These are phyloP conservation scores for Peronospora tabacina DNA, from an alignment of 352 stramenopile species.

Conservation along the genomic window DNA sequence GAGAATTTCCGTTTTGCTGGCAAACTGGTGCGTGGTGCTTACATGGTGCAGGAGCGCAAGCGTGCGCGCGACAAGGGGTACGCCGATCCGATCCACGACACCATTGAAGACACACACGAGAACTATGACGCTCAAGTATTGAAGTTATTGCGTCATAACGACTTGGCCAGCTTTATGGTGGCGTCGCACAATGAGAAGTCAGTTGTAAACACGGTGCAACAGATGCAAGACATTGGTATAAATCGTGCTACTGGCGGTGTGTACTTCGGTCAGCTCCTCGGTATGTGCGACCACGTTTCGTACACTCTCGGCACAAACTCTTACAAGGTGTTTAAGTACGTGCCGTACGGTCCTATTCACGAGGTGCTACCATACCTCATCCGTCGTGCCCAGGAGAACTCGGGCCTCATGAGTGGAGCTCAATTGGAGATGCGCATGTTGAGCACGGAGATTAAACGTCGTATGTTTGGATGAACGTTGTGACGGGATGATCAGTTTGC, in stretches of 20 bases:
- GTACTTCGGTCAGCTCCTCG: slow-evolving; percentile 96
- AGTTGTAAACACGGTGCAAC: slow-evolving; percentile 88
- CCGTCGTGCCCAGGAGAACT: slow-evolving; percentile 95
- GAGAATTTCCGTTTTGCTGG: slow-evolving; percentile 92
- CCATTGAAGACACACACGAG: slow-evolving; percentile 89
- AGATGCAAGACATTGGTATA: slow-evolving; percentile 89
- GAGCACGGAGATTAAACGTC: slow-evolving; percentile 59
- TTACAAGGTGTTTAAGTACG: slow-evolving; percentile 96
- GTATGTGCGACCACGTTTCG: slow-evolving; percentile 96
- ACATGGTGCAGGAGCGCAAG: slow-evolving; percentile 96
- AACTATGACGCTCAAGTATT: slow-evolving; percentile 90
- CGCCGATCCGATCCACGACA: slow-evolving; percentile 89
- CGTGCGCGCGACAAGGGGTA: slow-evolving; percentile 74
- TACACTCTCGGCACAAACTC: slow-evolving; percentile 89
- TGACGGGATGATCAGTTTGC: slow-evolving; percentile 7
- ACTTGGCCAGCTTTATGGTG: slow-evolving; percentile 93
- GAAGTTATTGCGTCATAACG: slow-evolving; percentile 84
- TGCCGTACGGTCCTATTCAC: slow-evolving; percentile 94
- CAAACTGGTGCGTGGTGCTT: slow-evolving; percentile 96
- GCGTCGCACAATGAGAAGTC: slow-evolving; percentile 96
- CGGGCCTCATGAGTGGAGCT: slow-evolving; percentile 80
- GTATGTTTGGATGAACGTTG: slow-evolving; percentile 27
- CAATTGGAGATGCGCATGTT: slow-evolving; percentile 69
- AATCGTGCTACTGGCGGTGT: slow-evolving; percentile 61
- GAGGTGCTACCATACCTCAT: slow-evolving; percentile 97